Evolutionary conservation across 495 filamentous ascomycete species (phyloP), one percentile per base, ranked within the genome.

Genomic region (Massariosphaeria phaeospora): DNA sequence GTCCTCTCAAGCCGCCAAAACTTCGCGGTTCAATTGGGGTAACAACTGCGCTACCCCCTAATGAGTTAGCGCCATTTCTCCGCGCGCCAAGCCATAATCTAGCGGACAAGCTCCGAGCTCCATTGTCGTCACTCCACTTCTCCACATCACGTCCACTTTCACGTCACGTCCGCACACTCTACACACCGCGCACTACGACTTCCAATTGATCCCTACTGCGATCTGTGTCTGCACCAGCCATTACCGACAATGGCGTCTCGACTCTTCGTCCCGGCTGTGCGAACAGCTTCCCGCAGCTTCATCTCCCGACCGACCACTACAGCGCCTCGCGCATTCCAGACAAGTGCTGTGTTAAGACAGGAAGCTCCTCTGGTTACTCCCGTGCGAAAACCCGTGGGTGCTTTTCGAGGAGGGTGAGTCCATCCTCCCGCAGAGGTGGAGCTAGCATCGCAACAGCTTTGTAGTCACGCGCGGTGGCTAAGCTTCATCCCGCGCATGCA

Each of bases 371-470:
- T 30, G 55, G 63, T 25, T 66, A 65, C 89, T 56, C 86, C 87
- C 7, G 77, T 77, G 42, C 79, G 82, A 62, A 94, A 86, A 70
- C 91, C 91, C 8, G 80, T 96, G 39, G 91, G 91, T 41, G 90
- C 89, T 45, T 91, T 96, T 72, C 81, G 91, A 60, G 91, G 89
- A 77, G 91, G 90, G 90, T 95, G 71, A 73, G 84, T 80, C 48
- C 50, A 11, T 24, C 59, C 31, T 55, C n/a, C n/a, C n/a, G n/a
- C n/a, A n/a, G n/a, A n/a, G n/a, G n/a, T n/a, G n/a, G n/a, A n/a
- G n/a, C n/a, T n/a, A n/a, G n/a, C n/a, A n/a, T n/a, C n/a, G n/a
- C n/a, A n/a, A n/a, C n/a, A n/a, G n/a, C n/a, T n/a, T n/a, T n/a
- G n/a, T n/a, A n/a, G n/a, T n/a, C n/a, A n/a, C n/a, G n/a, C n/a